Evolutionary conservation across 371 early-diverging fungal genomes (phyloP).

Genomic region (Gilbertella persicaria): DNA sequence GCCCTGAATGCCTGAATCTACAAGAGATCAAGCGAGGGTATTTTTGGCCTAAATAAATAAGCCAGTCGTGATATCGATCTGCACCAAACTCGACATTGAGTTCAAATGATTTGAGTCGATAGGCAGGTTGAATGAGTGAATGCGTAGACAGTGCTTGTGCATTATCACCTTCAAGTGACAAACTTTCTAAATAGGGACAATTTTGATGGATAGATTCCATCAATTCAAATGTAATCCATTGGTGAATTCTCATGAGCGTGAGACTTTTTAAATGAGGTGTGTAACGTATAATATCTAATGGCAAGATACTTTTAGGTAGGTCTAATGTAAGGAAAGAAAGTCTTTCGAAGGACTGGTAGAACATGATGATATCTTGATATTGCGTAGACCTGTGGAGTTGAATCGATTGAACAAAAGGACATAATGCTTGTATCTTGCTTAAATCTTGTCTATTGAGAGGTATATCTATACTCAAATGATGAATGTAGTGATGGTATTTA

Average conservation of each 20-base stretch:
- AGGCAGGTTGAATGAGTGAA: not conserved
- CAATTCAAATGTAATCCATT: slow-evolving; percentile 9
- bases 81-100: slow-evolving; percentile 12
- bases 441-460: slow-evolving; percentile 7
- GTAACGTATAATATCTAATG: slow-evolving; percentile 4
- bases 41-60: slow-evolving; percentile 10
- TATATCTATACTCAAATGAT: slow-evolving; percentile 5
- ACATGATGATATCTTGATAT: slow-evolving; percentile 4
- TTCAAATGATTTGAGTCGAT: slow-evolving; percentile 8
- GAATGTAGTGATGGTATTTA: not conserved
- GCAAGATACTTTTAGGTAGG: slow-evolving; percentile 1
- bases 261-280: slow-evolving; percentile 16
- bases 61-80: slow-evolving; percentile 18
- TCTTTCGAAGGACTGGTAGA: slow-evolving; percentile 5
- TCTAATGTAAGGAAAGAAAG: slow-evolving; percentile 14
- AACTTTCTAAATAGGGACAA: slow-evolving; percentile 4
- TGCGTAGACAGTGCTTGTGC: slow-evolving; percentile 1
- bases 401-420: slow-evolving; percentile 13
- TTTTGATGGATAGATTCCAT: slow-evolving; percentile 6
- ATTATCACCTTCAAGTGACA: slow-evolving; percentile 7
- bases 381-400: slow-evolving; percentile 16
- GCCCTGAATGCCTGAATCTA: slow-evolving; percentile 11
- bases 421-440: not conserved
- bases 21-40: slow-evolving; percentile 15
- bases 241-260: slow-evolving; percentile 18